Evolutionary conservation across 768 basidiomycete species (phyloP).

Genomic region (Trametes maxima): DNA sequence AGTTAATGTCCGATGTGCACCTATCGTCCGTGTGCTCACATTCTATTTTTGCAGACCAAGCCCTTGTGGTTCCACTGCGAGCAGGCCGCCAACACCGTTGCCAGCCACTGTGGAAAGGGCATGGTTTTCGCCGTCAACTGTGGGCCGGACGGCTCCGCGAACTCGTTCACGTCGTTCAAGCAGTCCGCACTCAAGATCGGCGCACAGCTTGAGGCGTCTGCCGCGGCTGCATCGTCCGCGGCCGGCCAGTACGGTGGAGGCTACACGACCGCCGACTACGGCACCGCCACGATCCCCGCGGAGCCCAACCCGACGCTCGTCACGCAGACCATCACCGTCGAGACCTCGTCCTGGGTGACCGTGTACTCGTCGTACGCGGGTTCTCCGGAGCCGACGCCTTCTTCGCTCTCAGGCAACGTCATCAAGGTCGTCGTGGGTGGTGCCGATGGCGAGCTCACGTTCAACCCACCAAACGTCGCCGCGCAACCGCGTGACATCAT

Average conservation of each 20-base stretch:
- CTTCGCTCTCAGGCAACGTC: conserved; percentile 45
- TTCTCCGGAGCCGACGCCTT: conserved; percentile 58
- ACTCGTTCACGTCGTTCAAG: conserved; percentile 66
- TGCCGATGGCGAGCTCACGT: conserved; percentile 44
- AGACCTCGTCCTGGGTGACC: conserved; percentile 52
- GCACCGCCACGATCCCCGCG: conserved; percentile 53
- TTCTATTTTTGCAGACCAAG: conserved; percentile 41
- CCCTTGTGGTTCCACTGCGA: conserved; percentile 64
- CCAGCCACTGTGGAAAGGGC: conserved; percentile 60
- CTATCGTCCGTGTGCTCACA: neutral
- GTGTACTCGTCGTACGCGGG: conserved; percentile 57
- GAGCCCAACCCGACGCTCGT: conserved; percentile 45
- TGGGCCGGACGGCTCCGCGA: conserved; percentile 51
- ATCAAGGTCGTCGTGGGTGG: conserved; percentile 61
- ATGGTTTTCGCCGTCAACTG: conserved; percentile 74
- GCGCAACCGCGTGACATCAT: conserved; percentile 58
- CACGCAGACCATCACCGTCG: conserved; percentile 46
- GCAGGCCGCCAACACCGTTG: conserved; percentile 52
- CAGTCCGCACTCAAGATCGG: conserved; percentile 57
- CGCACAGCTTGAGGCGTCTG: conserved; percentile 48
- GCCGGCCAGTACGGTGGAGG: conserved; percentile 26
- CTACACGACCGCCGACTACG: conserved; percentile 49
- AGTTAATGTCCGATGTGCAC: conserved; percentile 12
- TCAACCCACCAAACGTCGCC: conserved; percentile 50
- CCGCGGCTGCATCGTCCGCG: conserved; percentile 41